Base-by-base conservation (phyloP, 345 rosid genomes). In the Salix suchowensis region DNA sequence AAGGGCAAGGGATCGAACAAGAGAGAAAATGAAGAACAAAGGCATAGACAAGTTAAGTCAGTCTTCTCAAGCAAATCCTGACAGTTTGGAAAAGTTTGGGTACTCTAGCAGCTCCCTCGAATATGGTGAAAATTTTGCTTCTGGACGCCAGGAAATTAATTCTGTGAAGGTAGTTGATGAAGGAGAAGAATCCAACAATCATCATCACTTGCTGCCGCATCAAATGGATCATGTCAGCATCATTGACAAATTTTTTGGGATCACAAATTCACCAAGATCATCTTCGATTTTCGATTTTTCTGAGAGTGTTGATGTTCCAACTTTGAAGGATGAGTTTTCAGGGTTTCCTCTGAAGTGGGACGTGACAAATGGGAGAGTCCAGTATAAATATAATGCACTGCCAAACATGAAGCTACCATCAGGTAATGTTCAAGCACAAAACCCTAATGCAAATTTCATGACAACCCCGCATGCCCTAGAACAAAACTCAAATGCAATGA, bases 1-100 rank as follows among this genome's bases (percentile, higher is more conserved):
- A 78, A 87, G 93, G 75, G 93, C 92, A 64, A 86, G 96, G 82
- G 91, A 88, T 84, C 89, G 94, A 80, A 88, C 93, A 30, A 77
- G 75, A 73, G 80, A 79, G 84, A 90, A 87, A 78, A 74, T 84
- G 84, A 89, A 84, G 83, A 84, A 72, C 78, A 79, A 73, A 74
- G 80, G 70, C 58, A 65, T 76, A 48, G 79, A 74, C 5, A 76
- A 71, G 28, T 52, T 82, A 12, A 70, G 65, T 2, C 46, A 61
- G 61, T 77, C 72, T 75, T 80, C 86, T 70, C 86, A 73, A 73
- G 65, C 85, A 77, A 84, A 85, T 82, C 85, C 85, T 69, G 82
- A 67, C 72, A 82, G 77, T 70, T 40, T 79, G 44, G 76, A 83
- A 54, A 70, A 34, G 37, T 66, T 76, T 10, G 78, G 36, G 74